phyloP scores from a whole-genome alignment of 148 eudicot species.

The Chenopodium album region DNA sequence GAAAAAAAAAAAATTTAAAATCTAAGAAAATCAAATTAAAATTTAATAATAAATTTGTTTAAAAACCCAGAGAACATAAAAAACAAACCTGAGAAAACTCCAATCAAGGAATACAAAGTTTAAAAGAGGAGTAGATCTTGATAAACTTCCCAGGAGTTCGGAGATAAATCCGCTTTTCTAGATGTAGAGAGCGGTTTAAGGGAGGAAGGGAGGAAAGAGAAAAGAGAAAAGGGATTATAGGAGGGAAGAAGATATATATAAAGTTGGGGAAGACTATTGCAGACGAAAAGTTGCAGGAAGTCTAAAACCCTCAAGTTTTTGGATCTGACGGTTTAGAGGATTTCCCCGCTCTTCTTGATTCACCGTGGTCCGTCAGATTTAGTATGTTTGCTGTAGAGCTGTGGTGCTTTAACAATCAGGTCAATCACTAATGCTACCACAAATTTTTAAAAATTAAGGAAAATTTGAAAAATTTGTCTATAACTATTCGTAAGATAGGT shows the following conservation, averaged over 20 bases:
- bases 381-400: no score
- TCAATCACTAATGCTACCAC: no score
- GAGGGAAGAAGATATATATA: background rate
- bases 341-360: background rate
- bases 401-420: no score
- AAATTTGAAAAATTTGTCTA: no score
- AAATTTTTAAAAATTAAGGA: no score
- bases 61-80: background rate
- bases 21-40: no score
- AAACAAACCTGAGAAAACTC: background rate
- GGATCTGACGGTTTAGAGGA: background rate
- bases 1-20: no score
- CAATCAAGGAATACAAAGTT: background rate
- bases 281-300: background rate
- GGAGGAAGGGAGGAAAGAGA: background rate
- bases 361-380: background rate
- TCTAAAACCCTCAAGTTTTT: constrained; percentile 2
- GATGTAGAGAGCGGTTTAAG: background rate
- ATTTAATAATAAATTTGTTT: no score
- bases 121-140: background rate
- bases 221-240: no score
- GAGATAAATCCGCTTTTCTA: background rate
- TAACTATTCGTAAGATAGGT: no score
- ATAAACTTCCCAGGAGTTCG: background rate
- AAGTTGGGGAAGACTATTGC: background rate